Percentiles rank a stretch among this genome's conserved stretches.
Conservation (phyloP, 2,329 filamentous ascomycete species). For the Colletotrichum orchidophilum region DNA sequence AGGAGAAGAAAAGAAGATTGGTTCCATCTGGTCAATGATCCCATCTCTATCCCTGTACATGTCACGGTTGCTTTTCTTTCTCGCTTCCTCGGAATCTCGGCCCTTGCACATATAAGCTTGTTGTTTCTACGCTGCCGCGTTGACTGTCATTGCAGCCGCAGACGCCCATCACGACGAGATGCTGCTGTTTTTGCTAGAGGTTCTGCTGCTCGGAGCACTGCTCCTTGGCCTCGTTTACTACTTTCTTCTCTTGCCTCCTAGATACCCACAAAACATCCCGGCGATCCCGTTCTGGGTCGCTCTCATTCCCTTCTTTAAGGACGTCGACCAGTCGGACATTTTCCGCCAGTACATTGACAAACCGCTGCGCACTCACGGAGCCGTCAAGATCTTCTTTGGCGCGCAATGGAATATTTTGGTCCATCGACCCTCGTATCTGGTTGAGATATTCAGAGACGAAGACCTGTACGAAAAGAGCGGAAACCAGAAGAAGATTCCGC, state of each 20-base stretch:
- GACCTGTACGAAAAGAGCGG: constrained; percentile 48
- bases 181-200: constrained; percentile 15
- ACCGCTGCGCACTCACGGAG: constrained; percentile 50
- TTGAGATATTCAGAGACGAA: constrained; percentile 48
- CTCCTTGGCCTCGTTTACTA: constrained; percentile 19
- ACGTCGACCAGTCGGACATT: constrained; percentile 53
- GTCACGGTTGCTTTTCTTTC: neutral
- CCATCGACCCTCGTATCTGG: constrained; percentile 52
- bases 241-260: constrained; percentile 37
- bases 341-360: constrained; percentile 49
- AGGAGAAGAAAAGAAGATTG: constrained; percentile 17
- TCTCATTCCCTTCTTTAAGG: constrained; percentile 51
- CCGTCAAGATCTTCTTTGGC: constrained; percentile 59
- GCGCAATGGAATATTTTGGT: constrained; percentile 59
- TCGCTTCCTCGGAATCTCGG: neutral
- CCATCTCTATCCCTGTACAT: constrained; percentile 4
- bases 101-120: constrained; percentile 11
- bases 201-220: constrained; percentile 14
- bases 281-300: constrained; percentile 55
- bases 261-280: constrained; percentile 48
- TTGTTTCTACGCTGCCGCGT: neutral
- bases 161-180: neutral
- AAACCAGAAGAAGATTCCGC: constrained; percentile 52
- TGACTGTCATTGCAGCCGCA: neutral
- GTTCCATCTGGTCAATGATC: neutral